Evolutionary conservation across 1,139 yeast genomes (phyloP).

Genomic region (Candida albicans): DNA sequence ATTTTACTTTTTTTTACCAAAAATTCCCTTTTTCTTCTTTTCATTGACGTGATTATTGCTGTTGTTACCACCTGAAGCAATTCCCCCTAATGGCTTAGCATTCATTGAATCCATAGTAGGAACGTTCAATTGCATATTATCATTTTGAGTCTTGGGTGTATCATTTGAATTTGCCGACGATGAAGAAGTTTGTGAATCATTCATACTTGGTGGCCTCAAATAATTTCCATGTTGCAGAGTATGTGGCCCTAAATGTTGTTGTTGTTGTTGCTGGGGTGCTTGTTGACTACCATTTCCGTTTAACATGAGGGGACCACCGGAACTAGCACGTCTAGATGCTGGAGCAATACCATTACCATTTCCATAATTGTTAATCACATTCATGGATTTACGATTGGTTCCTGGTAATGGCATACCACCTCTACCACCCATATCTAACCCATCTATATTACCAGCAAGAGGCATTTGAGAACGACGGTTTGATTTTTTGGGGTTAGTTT

Average conservation of each 20-base stretch:
- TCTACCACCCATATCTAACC: slow-evolving; percentile 49
- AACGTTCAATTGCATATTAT: slow-evolving; percentile 13
- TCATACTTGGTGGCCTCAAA: slow-evolving; percentile 27
- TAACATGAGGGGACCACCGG: not conserved
- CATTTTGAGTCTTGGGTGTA: slow-evolving; percentile 30
- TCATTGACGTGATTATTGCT: slow-evolving; percentile 15
- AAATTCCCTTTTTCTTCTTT: slow-evolving; percentile 35
- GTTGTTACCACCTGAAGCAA: slow-evolving; percentile 22
- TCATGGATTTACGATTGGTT: slow-evolving; percentile 19
- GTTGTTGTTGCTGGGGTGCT: slow-evolving; percentile 16
- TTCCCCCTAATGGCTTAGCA: slow-evolving; percentile 39
- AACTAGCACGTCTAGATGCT: slow-evolving; percentile 5
- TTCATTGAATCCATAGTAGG: slow-evolving; percentile 17
- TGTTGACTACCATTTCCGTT: slow-evolving; percentile 1
- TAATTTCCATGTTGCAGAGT: slow-evolving; percentile 10
- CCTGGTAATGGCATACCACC: slow-evolving; percentile 51
- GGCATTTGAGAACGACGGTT: slow-evolving; percentile 42
- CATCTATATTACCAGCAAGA: slow-evolving; percentile 33
- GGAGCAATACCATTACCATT: slow-evolving; percentile 5
- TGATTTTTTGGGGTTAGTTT: slow-evolving; percentile 27
- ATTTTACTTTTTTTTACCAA: slow-evolving; percentile 19
- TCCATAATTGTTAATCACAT: slow-evolving; percentile 9
- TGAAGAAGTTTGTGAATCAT: slow-evolving; percentile 31
- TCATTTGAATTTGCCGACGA: slow-evolving; percentile 28
- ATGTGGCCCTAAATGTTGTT: too few species aligned